Base-by-base conservation (phyloP, 2,329 filamentous ascomycete genomes). In the Exophiala alcalophila region DNA sequence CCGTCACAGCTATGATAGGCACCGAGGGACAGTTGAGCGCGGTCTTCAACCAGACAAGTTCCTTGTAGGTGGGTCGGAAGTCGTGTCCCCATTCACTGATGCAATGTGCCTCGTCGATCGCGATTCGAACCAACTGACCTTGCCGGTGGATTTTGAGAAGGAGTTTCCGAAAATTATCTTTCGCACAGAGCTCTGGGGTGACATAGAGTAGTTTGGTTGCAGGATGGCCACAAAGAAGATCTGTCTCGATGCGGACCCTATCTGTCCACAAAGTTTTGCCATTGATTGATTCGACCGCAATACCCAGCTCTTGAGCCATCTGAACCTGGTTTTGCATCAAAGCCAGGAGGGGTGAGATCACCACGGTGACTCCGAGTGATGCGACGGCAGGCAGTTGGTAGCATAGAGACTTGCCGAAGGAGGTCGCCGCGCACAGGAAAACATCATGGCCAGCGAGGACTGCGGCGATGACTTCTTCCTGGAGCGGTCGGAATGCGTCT, bases 21-120 rank as follows among this genome's bases (percentile, higher is more conserved):
- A 96, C 86, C 42, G 85, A 77, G 0, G 89, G 86, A 53, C 92
- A 89, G 4, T 54, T 60, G 10, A 71, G 57, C 21, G 81, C 81
- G 34, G 80, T 74, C 55, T 86, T 83, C 69, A 97, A 92, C 81
- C 87, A 96, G 2, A 79, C 83, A 5, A 97, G 74, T 14, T 84
- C 78, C 60, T 92, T 89, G 66, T 95, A 97, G 44, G 89, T 86
- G 24, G 83, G 86, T n/a, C 91, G 84, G 61, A 97, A 97, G 64
- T 97, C 91, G 62, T 97, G 90, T 2, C 91, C 91, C 91, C 91
- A 96, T 80, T 96, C 90, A 16, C 87, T 94, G 55, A 97, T 94
- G 63, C 91, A 97, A 64, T 97, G 91, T 2, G 91, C 91, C 67
- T 97, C 91, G 59, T 97, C 91, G 44, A 97, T 82, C 33, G 86